Percentiles rank a stretch among this genome's conserved stretches.
phyloP scores from a whole-genome alignment of 768 basidiomycete genomes.

The Kwoniella sp. region DNA sequence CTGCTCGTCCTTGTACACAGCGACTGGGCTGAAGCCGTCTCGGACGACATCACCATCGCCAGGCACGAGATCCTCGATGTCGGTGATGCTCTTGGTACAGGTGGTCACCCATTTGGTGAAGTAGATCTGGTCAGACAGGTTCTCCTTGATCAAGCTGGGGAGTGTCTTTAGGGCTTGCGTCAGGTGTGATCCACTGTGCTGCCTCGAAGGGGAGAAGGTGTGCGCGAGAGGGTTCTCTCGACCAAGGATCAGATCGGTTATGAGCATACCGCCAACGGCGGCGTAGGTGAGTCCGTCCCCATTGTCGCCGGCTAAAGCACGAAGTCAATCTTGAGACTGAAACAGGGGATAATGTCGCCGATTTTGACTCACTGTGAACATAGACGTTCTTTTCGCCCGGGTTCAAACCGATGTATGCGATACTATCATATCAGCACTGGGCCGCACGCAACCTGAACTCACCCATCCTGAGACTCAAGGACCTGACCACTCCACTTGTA shows the following conservation, averaged over 20 bases:
- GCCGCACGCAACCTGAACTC: background rate
- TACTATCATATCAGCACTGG: background rate
- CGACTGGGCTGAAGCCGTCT: conserved; percentile 27
- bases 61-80: conserved; percentile 37
- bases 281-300: conserved; percentile 37
- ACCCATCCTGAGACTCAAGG: conserved; percentile 31
- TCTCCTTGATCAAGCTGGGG: conserved; percentile 31
- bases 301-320: conserved; percentile 30
- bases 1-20: conserved; percentile 34
- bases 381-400: conserved; percentile 33
- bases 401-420: conserved; percentile 33
- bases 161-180: conserved; percentile 21
- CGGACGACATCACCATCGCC: conserved; percentile 33
- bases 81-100: conserved; percentile 30
- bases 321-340: background rate
- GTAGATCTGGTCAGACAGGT: conserved; percentile 33
- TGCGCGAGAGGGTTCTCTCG: conserved; percentile 29
- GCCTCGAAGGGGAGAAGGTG: conserved; percentile 33
- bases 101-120: conserved; percentile 32
- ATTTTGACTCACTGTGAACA: conserved; percentile 27
- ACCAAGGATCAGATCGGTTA: conserved; percentile 28
- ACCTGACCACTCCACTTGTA: conserved; percentile 39
- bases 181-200: conserved; percentile 27
- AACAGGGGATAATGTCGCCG: background rate
- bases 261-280: conserved; percentile 30